Evolutionary conservation across 768 basidiomycete species (phyloP).

Genomic region (Suillus spraguei): DNA sequence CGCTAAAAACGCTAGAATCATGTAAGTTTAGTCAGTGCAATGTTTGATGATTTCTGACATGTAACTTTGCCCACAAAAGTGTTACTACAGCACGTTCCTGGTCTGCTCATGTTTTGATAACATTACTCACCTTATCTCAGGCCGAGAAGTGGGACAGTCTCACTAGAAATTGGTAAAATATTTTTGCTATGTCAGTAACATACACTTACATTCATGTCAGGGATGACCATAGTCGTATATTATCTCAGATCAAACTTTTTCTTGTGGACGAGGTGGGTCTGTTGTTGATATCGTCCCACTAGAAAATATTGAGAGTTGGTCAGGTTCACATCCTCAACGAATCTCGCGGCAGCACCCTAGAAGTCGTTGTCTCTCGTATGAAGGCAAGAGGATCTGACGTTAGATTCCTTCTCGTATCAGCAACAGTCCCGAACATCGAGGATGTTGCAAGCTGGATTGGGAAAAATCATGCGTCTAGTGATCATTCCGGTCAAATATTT

Average conservation of each 20-base stretch:
- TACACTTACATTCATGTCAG: slow-evolving; percentile 34
- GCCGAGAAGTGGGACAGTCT: slow-evolving; percentile 98
- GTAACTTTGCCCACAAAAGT: slow-evolving; percentile 35
- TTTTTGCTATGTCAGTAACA: not conserved
- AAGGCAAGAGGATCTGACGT: slow-evolving; percentile 68
- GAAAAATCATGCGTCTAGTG: slow-evolving; percentile 29
- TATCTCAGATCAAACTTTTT: slow-evolving; percentile 76
- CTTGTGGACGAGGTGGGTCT: slow-evolving; percentile 84
- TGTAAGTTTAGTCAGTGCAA: slow-evolving; percentile 47
- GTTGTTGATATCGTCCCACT: not conserved
- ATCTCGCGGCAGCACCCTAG: slow-evolving; percentile 86
- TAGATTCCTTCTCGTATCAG: slow-evolving; percentile 89
- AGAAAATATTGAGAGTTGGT: not conserved
- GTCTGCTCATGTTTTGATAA: not conserved
- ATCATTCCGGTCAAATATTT: slow-evolving; percentile 60
- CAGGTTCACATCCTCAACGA: slow-evolving; percentile 95
- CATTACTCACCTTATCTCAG: slow-evolving; percentile 37
- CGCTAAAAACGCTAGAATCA: slow-evolving; percentile 75
- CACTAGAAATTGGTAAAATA: slow-evolving; percentile 79
- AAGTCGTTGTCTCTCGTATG: slow-evolving; percentile 95
- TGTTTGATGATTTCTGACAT: slow-evolving; percentile 10
- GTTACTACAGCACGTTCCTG: slow-evolving; percentile 69
- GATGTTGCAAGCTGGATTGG: slow-evolving; percentile 93
- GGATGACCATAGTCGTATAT: slow-evolving; percentile 63
- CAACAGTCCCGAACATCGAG: slow-evolving; percentile 90